phyloP scores from a whole-genome alignment of 1,284 basidiomycete genomes.

The Ustilago cynodontis region DNA sequence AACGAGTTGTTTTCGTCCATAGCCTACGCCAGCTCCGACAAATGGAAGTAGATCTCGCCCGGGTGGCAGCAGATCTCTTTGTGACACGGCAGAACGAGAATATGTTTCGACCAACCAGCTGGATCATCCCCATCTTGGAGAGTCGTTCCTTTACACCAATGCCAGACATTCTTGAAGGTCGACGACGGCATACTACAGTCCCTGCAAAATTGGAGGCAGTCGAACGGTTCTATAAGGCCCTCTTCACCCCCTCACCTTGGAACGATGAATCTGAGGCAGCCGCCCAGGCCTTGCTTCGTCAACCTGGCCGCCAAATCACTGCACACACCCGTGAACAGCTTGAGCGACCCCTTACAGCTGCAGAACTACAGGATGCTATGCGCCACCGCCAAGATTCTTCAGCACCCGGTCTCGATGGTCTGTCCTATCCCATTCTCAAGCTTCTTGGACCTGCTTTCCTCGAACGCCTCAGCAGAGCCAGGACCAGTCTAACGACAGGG shows the following conservation, averaged over 20 bases:
- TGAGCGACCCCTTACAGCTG: not conserved
- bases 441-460: not conserved
- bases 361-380: conserved; percentile 5
- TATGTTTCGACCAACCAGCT: conserved; percentile 14
- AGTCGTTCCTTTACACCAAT: conserved; percentile 11
- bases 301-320: not conserved
- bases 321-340: not conserved
- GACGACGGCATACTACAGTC: not conserved
- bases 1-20: too few species aligned
- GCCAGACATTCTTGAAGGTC: not conserved
- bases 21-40: too few species aligned
- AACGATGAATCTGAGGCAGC: not conserved
- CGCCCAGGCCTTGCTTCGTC: not conserved
- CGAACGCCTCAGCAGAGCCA: not conserved
- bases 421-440: conserved; percentile 4
- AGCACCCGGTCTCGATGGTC: conserved; percentile 11
- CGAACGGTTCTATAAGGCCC: conserved; percentile 3
- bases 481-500: conserved; percentile 5
- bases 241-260: conserved; percentile 2
- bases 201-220: not conserved
- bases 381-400: not conserved
- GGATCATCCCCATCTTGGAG: conserved; percentile 12
- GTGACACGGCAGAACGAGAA: too few species aligned
- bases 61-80: too few species aligned
- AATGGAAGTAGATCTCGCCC: too few species aligned